These are phyloP conservation scores for Sporothrix humicola DNA, from an alignment of 2,329 filamentous ascomycete species.

Conservation along the genomic window DNA sequence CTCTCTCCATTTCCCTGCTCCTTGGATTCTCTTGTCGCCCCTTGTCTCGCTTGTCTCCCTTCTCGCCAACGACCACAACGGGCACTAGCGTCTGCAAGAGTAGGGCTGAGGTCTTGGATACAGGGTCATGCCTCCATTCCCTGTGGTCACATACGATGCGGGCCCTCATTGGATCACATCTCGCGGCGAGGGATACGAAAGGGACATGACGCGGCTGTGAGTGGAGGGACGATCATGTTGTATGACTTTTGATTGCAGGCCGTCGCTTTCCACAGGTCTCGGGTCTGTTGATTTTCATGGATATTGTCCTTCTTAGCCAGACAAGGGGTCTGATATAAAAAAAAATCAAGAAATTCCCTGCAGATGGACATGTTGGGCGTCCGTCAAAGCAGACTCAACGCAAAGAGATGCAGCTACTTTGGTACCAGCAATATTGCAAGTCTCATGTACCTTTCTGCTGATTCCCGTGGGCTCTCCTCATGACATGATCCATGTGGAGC, in stretches of 20 bases:
- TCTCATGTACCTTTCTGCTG: neutral
- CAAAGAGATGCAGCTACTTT: neutral
- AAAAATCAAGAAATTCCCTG: too few species aligned
- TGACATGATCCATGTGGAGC: neutral
- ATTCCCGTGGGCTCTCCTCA: neutral
- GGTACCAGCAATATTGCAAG: neutral
- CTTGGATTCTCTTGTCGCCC: too few species aligned
- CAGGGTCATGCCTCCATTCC: neutral
- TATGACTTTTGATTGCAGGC: neutral
- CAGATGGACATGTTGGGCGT: neutral
- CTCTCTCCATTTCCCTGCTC: neutral
- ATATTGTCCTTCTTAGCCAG: neutral
- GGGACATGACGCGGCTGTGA: neutral
- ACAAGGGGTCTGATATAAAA: too few species aligned
- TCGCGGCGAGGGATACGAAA: neutral
- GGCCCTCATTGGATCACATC: neutral
- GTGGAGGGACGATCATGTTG: neutral
- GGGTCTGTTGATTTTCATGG: neutral
- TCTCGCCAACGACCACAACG: neutral
- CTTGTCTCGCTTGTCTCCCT: neutral
- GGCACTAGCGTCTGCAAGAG: constrained; percentile 17
- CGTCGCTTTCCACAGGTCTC: neutral
- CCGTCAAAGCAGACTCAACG: neutral
- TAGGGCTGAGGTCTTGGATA: constrained; percentile 2
- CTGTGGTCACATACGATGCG: neutral